Base-by-base conservation (phyloP, 2,329 filamentous ascomycete species). In the Neonectria coccinea region DNA sequence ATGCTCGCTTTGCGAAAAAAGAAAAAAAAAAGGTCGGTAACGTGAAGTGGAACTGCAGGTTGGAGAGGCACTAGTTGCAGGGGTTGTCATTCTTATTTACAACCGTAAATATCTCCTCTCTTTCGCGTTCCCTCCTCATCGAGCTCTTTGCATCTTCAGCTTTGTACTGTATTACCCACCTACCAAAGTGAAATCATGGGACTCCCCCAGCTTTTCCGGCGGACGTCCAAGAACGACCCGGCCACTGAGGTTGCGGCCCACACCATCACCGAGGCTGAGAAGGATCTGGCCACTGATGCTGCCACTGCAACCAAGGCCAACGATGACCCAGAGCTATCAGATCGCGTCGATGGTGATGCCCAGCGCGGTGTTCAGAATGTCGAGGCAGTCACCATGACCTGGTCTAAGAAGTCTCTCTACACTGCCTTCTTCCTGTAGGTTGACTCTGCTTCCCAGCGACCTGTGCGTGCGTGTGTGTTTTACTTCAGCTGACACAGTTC, bases 331-430 rank as follows among this genome's bases (percentile, higher is more conserved):
- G 16, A 27, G 4, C 47, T 18, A 8, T 67, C 68, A 2, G 62
- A 60, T 11, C 56, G 72, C 25, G 70, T 68, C 7, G 56, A 56
- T 14, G 60, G 73, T 31, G 70, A 76, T 47, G 72, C 72, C n/a
- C 76, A 81, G 65, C 68, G 72, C 41, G 81, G 81, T 72, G 79
- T 83, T 20, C 71, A 76, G 63, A 71, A 78, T 22, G 77, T 81
- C 41, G 78, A 84, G 71, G 81, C 80, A 6, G 74, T 79, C 9
- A 80, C 81, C 0, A 64, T 79, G 18, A 75, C 78, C 5, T 84
- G 82, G 82, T 74, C 76, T 29, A 81, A 77, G 66, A 69, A 71
- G 16, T 75, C 78, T 42, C 75, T 84, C 10, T 59, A 66, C n/a
- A 60, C 62, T 7, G 65, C 73, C 18, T 82, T 82, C 10, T 31